Base-by-base conservation (phyloP, 768 basidiomycete genomes). In the Russula brevipes region DNA sequence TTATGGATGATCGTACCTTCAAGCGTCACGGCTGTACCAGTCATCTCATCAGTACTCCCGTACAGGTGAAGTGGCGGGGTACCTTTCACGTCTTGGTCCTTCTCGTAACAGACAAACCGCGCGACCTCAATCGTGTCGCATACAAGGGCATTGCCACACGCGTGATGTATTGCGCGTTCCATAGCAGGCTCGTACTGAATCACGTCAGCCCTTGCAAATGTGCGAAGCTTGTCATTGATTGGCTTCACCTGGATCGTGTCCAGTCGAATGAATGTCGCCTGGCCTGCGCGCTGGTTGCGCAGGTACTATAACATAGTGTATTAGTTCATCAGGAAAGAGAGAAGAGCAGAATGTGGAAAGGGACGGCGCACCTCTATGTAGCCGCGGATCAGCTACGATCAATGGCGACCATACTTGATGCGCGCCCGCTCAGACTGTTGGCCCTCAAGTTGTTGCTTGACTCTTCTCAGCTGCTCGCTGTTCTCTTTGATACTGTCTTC, bases 1-100 rank as follows among this genome's bases (percentile, higher is more conserved):
- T 95, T 95, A 74, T 99, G 97, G 52, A 99, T 98, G 64, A 99
- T 79, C 3, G 95, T 98, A 0, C 97, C 97, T 49, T 98, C 95
- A 47, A 99, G 78, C 0, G 97, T 97, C 24, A 99, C 97, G 63
- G 95, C 97, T 95, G 61, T 46, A 31, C 36, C 49, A 49, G n/a
- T 5, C 57, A 36, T 50, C 2, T 12, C 19, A 36, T 59, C 41
- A 55, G 17, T 3, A 38, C 30, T 24, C 30, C 31, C 10, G 10
- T 31, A 59, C 8, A 5, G 46, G 12, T 31, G 55, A 17, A 16
- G 30, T 4, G 6, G 36, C 54, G 47, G 9, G 4, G 41, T 61
- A 95, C 96, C 93, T 81, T 99, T 99, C 45, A 99, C 91, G 68
- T 98, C 95, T 72, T 97, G 93, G 0, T 88, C 88, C 74, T 91